Evolutionary conservation across 257 asterid genomes (phyloP), one percentile per base, ranked within the genome.

Genomic region (Perilla frutescens): DNA sequence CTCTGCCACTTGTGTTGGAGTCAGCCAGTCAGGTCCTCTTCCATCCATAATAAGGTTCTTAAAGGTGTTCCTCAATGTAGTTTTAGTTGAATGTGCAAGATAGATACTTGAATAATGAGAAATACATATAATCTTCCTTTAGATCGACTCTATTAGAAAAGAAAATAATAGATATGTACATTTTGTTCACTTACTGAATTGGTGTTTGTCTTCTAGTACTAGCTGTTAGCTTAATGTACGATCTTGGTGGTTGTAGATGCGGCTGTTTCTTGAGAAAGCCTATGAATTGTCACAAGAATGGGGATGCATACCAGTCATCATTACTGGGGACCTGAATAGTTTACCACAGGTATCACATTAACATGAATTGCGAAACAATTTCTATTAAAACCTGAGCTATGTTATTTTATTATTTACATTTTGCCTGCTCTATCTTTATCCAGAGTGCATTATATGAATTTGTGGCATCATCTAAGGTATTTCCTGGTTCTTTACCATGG

Each of bases 381-480:
- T 62, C 56, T 39, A 15, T 36, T 44, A 68, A 7, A 75, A 48
- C 45, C 44, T 7, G 70, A 65, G 64, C 62, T 57, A 15, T n/a
- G 47, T 62, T 55, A 2, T 3, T 39, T 40, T 61, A 53, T 68
- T 66, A 34, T 73, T 75, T 49, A 69, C 74, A 73, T 77, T 51
- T 69, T 55, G 61, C 69, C 41, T 66, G 51, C 5, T 78, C 55
- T 68, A 29, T 84, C 56, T 68, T 54, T 71, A 71, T 76, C 83
- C 93, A 93, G 97, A 93, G 97, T 83, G 89, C 97, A 75, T 73
- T 89, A 79, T 91, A 93, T 84, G 86, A 86, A 77, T 93, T 87
- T 80, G 77, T 93, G 69, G 76, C 90, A 59, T 85, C 93, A 76
- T 87, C 91, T 57, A 76, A 86, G 98, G 98, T 90, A 73, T 76